Conservation (phyloP, 495 filamentous ascomycete genomes). For the Penicillium canescens region DNA sequence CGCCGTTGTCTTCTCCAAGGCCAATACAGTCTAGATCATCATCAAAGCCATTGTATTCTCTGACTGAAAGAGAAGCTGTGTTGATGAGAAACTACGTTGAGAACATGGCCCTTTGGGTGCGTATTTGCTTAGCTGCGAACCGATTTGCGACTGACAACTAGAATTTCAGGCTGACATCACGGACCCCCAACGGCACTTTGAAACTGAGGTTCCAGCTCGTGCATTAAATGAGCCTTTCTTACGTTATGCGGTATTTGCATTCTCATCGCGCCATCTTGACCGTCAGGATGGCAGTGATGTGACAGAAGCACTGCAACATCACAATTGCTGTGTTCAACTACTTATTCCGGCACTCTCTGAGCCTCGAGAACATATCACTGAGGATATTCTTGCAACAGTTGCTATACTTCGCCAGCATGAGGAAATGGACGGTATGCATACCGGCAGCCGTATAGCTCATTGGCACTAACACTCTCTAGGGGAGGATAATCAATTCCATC, state of each 20-base stretch:
- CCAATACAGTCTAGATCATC: not conserved
- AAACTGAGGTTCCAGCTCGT: conserved; percentile 22
- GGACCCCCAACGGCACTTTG: conserved; percentile 32
- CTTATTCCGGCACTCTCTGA: conserved; percentile 28
- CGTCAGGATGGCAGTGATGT: conserved; percentile 14
- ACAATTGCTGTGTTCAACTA: conserved; percentile 28
- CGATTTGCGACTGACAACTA: not conserved
- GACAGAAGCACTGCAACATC: conserved; percentile 29
- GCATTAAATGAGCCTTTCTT: conserved; percentile 28
- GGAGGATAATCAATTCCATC: conserved; percentile 33
- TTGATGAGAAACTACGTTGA: conserved; percentile 32
- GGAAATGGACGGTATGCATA: conserved; percentile 30
- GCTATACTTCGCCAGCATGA: conserved; percentile 33
- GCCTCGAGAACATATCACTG: conserved; percentile 18
- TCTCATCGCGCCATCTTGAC: conserved; percentile 31
- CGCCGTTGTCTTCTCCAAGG: conserved; percentile 4
- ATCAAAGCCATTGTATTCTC: conserved; percentile 2
- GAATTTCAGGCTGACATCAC: conserved; percentile 29
- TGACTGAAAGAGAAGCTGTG: conserved; percentile 24
- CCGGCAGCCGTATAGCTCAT: not conserved
- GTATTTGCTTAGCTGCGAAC: not conserved
- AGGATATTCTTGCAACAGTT: conserved; percentile 29
- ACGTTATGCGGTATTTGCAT: conserved; percentile 29
- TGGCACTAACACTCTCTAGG: conserved; percentile 12
- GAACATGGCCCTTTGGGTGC: conserved; percentile 35